Percentiles rank a stretch among this genome's conserved stretches.
These are phyloP conservation scores for Lyophyllum decastes DNA, from an alignment of 768 basidiomycete genomes.

Conservation along the genomic window DNA sequence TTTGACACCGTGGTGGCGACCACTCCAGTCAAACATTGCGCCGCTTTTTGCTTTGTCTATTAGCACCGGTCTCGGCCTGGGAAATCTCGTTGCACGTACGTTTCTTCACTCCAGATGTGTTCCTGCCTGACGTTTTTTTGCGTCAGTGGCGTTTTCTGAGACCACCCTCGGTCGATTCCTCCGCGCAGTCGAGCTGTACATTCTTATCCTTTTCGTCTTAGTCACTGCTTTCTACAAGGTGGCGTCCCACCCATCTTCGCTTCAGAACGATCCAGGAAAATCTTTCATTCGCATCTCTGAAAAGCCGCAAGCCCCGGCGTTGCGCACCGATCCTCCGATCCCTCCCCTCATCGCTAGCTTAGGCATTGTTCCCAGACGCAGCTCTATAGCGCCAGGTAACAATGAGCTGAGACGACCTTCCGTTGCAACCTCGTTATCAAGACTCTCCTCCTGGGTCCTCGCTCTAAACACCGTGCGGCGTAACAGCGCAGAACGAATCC, in stretches of 20 bases:
- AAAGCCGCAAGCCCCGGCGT: conserved; percentile 4
- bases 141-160: conserved; percentile 68
- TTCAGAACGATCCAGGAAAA: conserved; percentile 1
- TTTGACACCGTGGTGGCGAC: conserved; percentile 37
- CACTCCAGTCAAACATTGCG: conserved; percentile 46
- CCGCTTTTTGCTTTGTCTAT: conserved; percentile 55
- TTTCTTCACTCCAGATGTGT: conserved; percentile 11
- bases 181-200: conserved; percentile 63
- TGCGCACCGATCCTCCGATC: not conserved
- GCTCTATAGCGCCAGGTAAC: not conserved
- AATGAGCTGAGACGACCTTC: not conserved
- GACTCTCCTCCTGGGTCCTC: conserved; percentile 17
- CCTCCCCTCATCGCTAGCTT: conserved; percentile 1
- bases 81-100: conserved; percentile 61
- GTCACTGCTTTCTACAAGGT: conserved; percentile 39
- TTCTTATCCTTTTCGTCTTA: conserved; percentile 59
- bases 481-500: not conserved
- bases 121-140: conserved; percentile 1
- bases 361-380: not conserved
- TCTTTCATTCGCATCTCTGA: conserved; percentile 8
- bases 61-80: conserved; percentile 53
- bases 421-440: not conserved
- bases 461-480: conserved; percentile 11
- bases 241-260: conserved; percentile 12
- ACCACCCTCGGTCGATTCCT: conserved; percentile 67